These are phyloP conservation scores for Botrytis galanthina DNA, from an alignment of 2,329 filamentous ascomycete species.

Conservation along the genomic window DNA sequence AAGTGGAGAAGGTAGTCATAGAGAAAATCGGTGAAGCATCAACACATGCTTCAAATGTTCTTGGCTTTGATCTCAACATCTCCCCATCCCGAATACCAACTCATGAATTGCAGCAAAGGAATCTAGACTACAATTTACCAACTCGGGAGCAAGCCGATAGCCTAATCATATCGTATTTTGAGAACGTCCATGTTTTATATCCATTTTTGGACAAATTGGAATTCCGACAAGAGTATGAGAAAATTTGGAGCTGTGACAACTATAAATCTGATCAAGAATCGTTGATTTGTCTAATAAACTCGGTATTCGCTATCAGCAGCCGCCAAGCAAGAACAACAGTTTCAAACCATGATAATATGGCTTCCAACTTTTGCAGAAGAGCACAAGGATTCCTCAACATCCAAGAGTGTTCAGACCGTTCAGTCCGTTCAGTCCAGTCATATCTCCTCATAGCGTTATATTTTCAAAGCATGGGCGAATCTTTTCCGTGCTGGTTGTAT, in stretches of 20 bases:
- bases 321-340: neutral
- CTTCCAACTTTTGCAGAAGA: neutral
- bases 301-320: neutral
- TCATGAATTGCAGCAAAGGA: neutral
- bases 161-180: neutral
- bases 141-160: neutral
- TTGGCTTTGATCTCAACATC: neutral
- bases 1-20: neutral
- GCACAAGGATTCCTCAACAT: neutral
- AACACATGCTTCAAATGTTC: neutral
- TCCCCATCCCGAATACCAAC: neutral
- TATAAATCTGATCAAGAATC: neutral
- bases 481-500: neutral
- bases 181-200: neutral
- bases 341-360: neutral
- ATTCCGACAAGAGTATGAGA: neutral
- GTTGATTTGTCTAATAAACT: neutral
- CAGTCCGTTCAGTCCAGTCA: neutral
- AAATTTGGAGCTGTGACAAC: neutral
- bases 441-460: neutral
- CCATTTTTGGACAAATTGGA: neutral
- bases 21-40: neutral
- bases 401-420: neutral
- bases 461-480: neutral
- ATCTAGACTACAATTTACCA: neutral